Base-by-base conservation (phyloP, 495 filamentous ascomycete species). In the Aspergillus bertholletiae region DNA sequence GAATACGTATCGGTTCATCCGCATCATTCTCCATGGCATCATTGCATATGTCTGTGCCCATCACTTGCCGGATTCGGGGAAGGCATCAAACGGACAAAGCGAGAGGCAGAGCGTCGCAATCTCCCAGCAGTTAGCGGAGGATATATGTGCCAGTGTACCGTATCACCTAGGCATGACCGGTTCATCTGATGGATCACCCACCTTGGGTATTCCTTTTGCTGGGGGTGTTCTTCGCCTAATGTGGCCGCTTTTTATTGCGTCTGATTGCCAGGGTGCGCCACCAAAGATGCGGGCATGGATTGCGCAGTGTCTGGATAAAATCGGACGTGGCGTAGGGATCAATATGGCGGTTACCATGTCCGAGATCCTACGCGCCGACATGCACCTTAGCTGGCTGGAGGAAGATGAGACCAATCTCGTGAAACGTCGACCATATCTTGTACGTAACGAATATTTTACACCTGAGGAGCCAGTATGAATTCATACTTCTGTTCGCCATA, bases 161-260 rank as follows among this genome's bases (percentile, higher is more conserved):
- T 52, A 43, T 30, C 27, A 44, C n/a, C n/a, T 45, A 15, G 46
- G 46, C 6, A 30, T 30, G 1, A 7, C n/a, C 24, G 27, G 26
- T 2, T 20, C 39, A 15, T 22, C 27, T 1, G 40, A 30, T 2
- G 6, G 15, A 8, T 9, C n/a, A n/a, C n/a, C 27, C 15, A 12
- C n/a, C 8, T 13, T 43, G 18, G 39, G 39, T 3, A 43, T 43
- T 8, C 39, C 39, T 17, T 43, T 43, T 12, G 23, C 39, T 21
- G 50, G 37, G 11, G 39, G 39, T 8, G 40, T 52, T 7, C 26
- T 43, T 26, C 50, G 50, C 5, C 13, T 44, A 17, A 28, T 52
- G 23, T 52, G 50, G 50, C 50, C 50, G 13, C 40, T 52, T 21
- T 52, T 52, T 22, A 52, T 52, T 32, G 50, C 39, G 18, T 18